Conservation (phyloP, 495 filamentous ascomycete species). For the Podospora pseudopauciseta region DNA sequence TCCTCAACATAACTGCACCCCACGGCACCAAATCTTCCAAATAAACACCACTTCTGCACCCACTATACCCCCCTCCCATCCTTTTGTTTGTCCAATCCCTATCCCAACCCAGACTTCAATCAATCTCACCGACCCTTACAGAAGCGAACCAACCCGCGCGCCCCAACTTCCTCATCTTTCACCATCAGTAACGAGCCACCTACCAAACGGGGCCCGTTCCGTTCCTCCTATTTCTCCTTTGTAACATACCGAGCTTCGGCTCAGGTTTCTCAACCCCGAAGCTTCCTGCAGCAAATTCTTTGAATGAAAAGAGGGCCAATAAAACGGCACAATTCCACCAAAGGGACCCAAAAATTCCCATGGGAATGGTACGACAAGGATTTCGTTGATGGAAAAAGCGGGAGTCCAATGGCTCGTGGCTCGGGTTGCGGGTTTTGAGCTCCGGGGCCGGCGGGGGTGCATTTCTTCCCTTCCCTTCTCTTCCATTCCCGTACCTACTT, state of each 20-base stretch:
- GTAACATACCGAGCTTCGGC: not conserved
- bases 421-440: not conserved
- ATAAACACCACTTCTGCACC: no score
- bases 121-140: not conserved
- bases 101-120: not conserved
- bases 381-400: not conserved
- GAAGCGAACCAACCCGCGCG: not conserved
- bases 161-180: not conserved
- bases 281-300: not conserved
- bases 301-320: not conserved
- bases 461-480: no score
- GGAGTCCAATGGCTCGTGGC: not conserved
- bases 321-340: not conserved
- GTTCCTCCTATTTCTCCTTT: not conserved
- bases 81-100: no score
- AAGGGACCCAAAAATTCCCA: not conserved
- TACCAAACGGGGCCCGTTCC: not conserved
- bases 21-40: no score
- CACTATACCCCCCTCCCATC: no score
- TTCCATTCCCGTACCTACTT: no score
- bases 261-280: not conserved
- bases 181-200: not conserved
- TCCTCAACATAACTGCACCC: no score
- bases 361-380: not conserved
- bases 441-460: not conserved